phyloP scores from a whole-genome alignment of 1,284 basidiomycete species.

The Coniferiporia weirii region DNA sequence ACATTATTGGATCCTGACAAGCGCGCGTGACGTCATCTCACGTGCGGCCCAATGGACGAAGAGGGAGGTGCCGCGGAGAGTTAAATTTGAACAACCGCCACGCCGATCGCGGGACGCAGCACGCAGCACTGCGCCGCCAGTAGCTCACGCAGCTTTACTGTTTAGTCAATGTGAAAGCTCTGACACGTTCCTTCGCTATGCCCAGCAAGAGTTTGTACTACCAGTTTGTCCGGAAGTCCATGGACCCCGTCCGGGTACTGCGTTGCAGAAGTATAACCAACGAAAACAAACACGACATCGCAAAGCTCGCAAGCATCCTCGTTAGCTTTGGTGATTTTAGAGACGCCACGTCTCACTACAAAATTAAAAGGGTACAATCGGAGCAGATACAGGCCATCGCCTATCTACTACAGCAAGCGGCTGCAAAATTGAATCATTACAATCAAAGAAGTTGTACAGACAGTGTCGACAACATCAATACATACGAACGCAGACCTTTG shows the following conservation, averaged over 20 bases:
- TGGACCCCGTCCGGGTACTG: conserved; percentile 4
- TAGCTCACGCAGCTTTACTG: no score
- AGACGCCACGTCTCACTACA: not conserved
- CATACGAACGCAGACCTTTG: not conserved
- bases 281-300: conserved; percentile 3
- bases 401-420: not conserved
- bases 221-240: not conserved
- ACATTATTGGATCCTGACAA: no score
- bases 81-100: not conserved
- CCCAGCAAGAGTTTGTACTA: not conserved
- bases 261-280: not conserved
- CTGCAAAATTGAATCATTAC: not conserved
- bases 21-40: not conserved
- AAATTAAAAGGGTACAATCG: conserved; percentile 1
- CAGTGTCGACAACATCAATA: not conserved
- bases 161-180: not conserved
- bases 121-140: no score
- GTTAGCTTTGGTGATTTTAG: conserved; percentile 4
- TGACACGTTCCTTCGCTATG: not conserved
- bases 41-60: no score
- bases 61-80: not conserved
- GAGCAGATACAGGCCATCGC: conserved; percentile 1
- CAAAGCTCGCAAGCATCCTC: conserved; percentile 1
- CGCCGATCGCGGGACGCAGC: no score
- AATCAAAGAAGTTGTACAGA: not conserved